These are phyloP conservation scores for Eruca vesicaria DNA, from an alignment of 441 rosid species.

Conservation along the genomic window DNA sequence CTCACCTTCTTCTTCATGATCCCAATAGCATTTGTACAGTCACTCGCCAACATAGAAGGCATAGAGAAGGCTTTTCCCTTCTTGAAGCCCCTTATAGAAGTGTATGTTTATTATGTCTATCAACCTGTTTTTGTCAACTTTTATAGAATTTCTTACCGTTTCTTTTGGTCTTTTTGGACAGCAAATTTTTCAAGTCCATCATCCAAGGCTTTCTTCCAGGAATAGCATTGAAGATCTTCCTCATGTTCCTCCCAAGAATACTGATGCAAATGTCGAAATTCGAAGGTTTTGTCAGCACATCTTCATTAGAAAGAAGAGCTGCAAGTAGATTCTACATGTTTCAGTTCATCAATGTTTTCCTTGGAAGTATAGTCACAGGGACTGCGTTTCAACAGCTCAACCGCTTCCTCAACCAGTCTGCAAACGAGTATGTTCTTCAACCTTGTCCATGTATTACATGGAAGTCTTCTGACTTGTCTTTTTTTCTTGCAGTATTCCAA, in stretches of 20 bases:
- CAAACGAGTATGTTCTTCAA: conserved; percentile 67
- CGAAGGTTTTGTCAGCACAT: conserved; percentile 78
- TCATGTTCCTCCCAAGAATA: conserved; percentile 85
- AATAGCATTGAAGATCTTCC: conserved; percentile 87
- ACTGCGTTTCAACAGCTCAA: conserved; percentile 89
- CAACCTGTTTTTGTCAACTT: neutral
- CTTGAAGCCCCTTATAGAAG: conserved; percentile 67
- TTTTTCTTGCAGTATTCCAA: conserved; percentile 68
- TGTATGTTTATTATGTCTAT: conserved; percentile 51
- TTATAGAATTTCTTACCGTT: neutral
- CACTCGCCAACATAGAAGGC: conserved; percentile 90
- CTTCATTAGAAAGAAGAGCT: conserved; percentile 81
- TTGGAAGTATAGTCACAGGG: conserved; percentile 87
- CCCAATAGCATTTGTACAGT: conserved; percentile 89
- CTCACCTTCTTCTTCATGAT: conserved; percentile 98
- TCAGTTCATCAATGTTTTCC: conserved; percentile 84
- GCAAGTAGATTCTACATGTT: conserved; percentile 88
- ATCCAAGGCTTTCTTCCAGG: conserved; percentile 97
- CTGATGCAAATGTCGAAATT: conserved; percentile 96
- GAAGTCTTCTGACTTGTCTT: neutral
- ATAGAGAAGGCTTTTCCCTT: conserved; percentile 84
- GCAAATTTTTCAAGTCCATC: conserved; percentile 66
- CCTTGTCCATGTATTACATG: neutral
- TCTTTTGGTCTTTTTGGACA: conserved; percentile 14
- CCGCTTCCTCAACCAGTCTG: conserved; percentile 74